These are phyloP conservation scores for Cenococcum geophilum DNA, from an alignment of 495 filamentous ascomycete species.

Conservation along the genomic window DNA sequence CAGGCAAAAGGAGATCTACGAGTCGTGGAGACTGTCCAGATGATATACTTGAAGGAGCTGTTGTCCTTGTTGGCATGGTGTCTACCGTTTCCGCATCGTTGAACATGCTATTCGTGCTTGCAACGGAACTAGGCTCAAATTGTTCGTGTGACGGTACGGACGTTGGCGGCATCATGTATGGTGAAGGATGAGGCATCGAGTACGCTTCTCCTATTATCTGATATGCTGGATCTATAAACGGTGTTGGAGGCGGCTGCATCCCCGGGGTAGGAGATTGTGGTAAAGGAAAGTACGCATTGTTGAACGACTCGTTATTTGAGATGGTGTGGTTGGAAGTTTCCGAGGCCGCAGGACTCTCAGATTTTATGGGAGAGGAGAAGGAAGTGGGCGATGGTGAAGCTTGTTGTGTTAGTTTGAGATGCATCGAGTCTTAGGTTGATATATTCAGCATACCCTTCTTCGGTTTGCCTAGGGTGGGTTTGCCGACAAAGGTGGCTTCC, in stretches of 20 bases:
- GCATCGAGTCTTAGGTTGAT: background rate
- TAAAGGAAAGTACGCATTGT: slow-evolving; percentile 15
- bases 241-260: background rate
- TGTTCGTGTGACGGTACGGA: slow-evolving; percentile 14
- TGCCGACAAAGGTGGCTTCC: slow-evolving; percentile 55
- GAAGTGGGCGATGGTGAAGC: slow-evolving; percentile 17
- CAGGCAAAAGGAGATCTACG: slow-evolving; percentile 43
- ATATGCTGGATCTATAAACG: slow-evolving; percentile 19
- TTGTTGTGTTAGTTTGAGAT: slow-evolving; percentile 3
- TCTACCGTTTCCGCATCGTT: slow-evolving; percentile 33
- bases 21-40: slow-evolving; percentile 43
- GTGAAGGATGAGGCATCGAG: slow-evolving; percentile 13
- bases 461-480: slow-evolving; percentile 39
- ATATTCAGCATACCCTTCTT: slow-evolving; percentile 46
- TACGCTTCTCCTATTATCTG: slow-evolving; percentile 6
- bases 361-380: slow-evolving; percentile 1
- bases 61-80: slow-evolving; percentile 28
- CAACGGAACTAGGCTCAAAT: slow-evolving; percentile 22
- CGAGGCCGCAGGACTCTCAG: slow-evolving; percentile 6
- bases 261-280: slow-evolving; percentile 1
- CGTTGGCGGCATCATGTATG: slow-evolving; percentile 15
- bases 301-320: slow-evolving; percentile 4
- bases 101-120: slow-evolving; percentile 34
- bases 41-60: slow-evolving; percentile 35
- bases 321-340: slow-evolving; percentile 12